Evolutionary conservation across 306 rosid genomes (phyloP).

Genomic region (Prunus armeniaca): DNA sequence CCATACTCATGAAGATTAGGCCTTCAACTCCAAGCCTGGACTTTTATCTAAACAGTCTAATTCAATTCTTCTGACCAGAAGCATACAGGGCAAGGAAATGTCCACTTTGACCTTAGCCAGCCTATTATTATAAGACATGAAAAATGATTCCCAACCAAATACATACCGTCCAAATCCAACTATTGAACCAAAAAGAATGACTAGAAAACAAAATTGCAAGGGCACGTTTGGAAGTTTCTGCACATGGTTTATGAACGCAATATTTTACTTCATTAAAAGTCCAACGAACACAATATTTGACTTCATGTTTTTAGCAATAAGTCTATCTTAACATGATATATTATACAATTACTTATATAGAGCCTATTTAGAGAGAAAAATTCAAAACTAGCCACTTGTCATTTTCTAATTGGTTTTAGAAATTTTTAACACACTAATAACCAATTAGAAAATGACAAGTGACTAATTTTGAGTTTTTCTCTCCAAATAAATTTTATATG

Average conservation of each 20-base stretch:
- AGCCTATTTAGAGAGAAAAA: too few relatives aligned
- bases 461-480: too few relatives aligned
- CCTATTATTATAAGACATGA: background rate
- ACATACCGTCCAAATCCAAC: background rate
- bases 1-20: background rate
- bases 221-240: background rate
- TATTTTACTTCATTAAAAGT: background rate
- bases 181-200: background rate
- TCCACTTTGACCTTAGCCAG: conserved; percentile 11
- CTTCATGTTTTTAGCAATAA: too few relatives aligned
- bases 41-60: background rate
- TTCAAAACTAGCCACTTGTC: too few relatives aligned
- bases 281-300: background rate
- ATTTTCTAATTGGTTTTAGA: too few relatives aligned
- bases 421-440: too few relatives aligned
- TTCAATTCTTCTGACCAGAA: background rate
- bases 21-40: background rate
- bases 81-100: background rate
- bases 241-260: background rate
- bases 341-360: too few relatives aligned
- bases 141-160: background rate
- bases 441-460: too few relatives aligned
- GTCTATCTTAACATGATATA: too few relatives aligned
- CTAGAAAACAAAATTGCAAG: background rate
- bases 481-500: too few relatives aligned